Evolutionary conservation across 2,329 filamentous ascomycete genomes (phyloP).

Genomic region (Penicillium sp.): DNA sequence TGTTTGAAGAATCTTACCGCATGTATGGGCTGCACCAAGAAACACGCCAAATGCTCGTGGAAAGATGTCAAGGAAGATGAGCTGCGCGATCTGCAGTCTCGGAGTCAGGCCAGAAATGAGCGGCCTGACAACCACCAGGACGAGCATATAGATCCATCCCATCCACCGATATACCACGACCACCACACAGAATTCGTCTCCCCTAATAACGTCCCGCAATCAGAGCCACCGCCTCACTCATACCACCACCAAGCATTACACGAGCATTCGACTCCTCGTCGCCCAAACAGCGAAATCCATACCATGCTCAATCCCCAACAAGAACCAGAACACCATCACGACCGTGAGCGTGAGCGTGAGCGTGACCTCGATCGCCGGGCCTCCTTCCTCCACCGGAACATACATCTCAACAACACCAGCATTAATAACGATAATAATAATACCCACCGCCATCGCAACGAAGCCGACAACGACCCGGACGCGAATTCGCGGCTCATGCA

Average conservation of each 20-base stretch:
- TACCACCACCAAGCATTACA: conserved; percentile 19
- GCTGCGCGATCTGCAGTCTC: conserved; percentile 31
- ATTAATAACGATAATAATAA: conserved; percentile 23
- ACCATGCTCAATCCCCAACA: conserved; percentile 14
- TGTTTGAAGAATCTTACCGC: conserved; percentile 84
- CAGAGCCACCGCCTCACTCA: conserved; percentile 5
- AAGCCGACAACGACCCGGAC: conserved; percentile 35
- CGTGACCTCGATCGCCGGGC: background rate
- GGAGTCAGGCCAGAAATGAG: conserved; percentile 13
- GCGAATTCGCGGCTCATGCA: conserved; percentile 39
- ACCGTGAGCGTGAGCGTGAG: conserved; percentile 18
- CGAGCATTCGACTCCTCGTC: conserved; percentile 26
- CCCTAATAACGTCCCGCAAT: background rate
- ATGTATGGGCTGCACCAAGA: conserved; percentile 82
- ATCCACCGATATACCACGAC: conserved; percentile 1
- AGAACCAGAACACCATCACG: conserved; percentile 14
- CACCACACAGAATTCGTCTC: background rate
- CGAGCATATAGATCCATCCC: conserved; percentile 1
- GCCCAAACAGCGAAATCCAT: conserved; percentile 37
- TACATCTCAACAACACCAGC: conserved; percentile 17
- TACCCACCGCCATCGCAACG: conserved; percentile 12
- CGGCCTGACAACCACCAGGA: conserved; percentile 7
- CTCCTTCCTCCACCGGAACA: conserved; percentile 7
- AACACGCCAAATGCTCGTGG: conserved; percentile 86
- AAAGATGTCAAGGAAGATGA: conserved; percentile 75